Base-by-base conservation (phyloP, 2,329 filamentous ascomycete species). In the Colletotrichum acutatum region DNA sequence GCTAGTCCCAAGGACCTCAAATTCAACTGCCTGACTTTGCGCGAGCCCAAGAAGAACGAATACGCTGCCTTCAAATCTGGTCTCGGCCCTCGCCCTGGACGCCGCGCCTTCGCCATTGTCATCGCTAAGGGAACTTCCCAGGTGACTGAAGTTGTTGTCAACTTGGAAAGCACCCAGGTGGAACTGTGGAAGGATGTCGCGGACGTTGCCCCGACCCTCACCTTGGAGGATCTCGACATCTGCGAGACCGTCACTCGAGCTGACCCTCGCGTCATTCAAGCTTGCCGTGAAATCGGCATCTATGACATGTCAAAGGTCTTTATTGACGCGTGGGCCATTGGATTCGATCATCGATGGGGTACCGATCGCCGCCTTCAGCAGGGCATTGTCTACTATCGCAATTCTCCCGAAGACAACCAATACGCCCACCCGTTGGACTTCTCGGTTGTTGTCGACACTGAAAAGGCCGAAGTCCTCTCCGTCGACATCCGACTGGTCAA, bases 251-350 rank as follows among this genome's bases (percentile, higher is more conserved):
- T 94, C 30, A 87, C 90, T 56, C 88, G 93, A 72, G 89, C 89
- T 76, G 92, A 95, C 76, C 86, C 91, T 0, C 92, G 91, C 74
- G 93, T 95, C 72, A 93, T 95, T 77, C 90, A 94, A 81, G 92
- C 94, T 78, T 96, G 94, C 78, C 89, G 87, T 2, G 89, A 95
- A 42, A 84, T 94, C 75, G 93, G 94, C 26, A 94, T 96, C 74
- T 86, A 91, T 76, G 93, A 95, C 77, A 96, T 96, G 94, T 84
- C 93, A 82, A 95, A 95, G 83, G 92, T 96, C 46, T 95, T 93
- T 82, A 93, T 94, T 80, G 94, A 96, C 80, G 93, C 92, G 54
- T 96, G 94, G 94, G 95, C 94, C 1, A 95, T 96, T 81, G 94
- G 94, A 37, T 93, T 94, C 75, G 94, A 96, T 77, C 90, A 94